Evolutionary conservation across 352 stramenopile genomes (phyloP), one percentile per base, ranked within the genome.

Genomic region (Phytophthora podocarpi): DNA sequence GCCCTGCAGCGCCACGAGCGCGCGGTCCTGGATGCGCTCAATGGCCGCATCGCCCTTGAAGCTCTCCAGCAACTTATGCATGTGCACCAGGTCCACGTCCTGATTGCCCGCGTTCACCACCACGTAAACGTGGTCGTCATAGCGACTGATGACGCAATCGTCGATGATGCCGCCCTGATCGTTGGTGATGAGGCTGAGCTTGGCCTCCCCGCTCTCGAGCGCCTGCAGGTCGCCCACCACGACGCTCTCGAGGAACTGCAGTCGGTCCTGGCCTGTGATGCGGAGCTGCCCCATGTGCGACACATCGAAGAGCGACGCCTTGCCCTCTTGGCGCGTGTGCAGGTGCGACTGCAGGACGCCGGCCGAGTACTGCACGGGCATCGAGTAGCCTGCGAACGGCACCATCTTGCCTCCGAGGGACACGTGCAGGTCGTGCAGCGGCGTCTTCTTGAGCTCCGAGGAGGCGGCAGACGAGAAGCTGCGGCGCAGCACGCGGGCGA

Each of bases 41-140:
- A 99, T 98, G 51, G 79, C 72, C 1, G 97, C 96, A 71, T 99
- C 95, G 42, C 95, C 93, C 42, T 93, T 81, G 71, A 97, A 98
- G 18, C 55, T 49, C 27, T 82, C 76, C 46, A 98, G 86, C 35
- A 78, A 67, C 50, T 89, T 56, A 63, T 97, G 66, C 79, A 99
- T 98, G 77, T 99, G 96, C 48, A 78, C 70, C 62, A 98, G 89
- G 67, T 99, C 97, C 39, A 87, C 88, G 69, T 98, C 91, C 77
- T 99, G 98, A 74, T 97, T 98, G 30, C 91, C 94, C 16, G 97
- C 97, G 76, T 99, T 99, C 35, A 99, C 96, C 34, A 99, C 97
- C 71, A 99, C 97, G 64, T 95, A 93, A 36, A 96, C 31, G 64
- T 96, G 78, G 72, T 98, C 96, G 18, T 94, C 86, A 52, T 97